These are phyloP conservation scores for Catunica adiposa DNA, from an alignment of 2,329 filamentous ascomycete genomes.

Conservation along the genomic window DNA sequence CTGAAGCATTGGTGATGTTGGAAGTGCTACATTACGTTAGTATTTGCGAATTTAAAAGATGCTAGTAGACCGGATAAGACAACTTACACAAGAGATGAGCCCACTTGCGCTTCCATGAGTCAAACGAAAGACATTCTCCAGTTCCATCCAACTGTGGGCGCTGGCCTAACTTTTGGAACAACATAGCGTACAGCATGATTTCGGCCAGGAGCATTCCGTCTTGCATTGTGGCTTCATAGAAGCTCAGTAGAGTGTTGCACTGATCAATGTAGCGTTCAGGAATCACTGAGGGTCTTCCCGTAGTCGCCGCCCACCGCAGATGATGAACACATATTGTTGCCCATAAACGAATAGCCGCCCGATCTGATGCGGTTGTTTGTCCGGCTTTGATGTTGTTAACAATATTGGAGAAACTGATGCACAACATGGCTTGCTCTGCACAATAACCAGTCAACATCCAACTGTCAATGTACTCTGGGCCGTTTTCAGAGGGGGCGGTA, in stretches of 20 bases:
- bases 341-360: conserved; percentile 21
- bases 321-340: conserved; percentile 24
- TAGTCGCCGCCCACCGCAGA: conserved; percentile 26
- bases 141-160: conserved; percentile 20
- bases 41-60: neutral
- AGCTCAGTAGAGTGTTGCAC: conserved; percentile 25
- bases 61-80: neutral
- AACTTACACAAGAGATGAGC: conserved; percentile 12
- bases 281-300: conserved; percentile 24
- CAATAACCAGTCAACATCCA: conserved; percentile 28
- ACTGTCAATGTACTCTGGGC: conserved; percentile 26
- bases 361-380: conserved; percentile 21
- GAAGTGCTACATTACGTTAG: conserved; percentile 6
- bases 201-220: conserved; percentile 27
- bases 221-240: conserved; percentile 26
- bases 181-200: conserved; percentile 23
- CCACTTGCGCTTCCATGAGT: conserved; percentile 13
- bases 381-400: conserved; percentile 22
- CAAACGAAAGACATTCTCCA: conserved; percentile 16
- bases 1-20: conserved; percentile 13
- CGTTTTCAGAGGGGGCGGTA: conserved; percentile 16
- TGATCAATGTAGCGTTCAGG: conserved; percentile 24
- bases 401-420: conserved; percentile 27
- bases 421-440: conserved; percentile 27
- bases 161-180: conserved; percentile 23